phyloP scores from a whole-genome alignment of 2,329 filamentous ascomycete genomes.

The Eutypella sp. region DNA sequence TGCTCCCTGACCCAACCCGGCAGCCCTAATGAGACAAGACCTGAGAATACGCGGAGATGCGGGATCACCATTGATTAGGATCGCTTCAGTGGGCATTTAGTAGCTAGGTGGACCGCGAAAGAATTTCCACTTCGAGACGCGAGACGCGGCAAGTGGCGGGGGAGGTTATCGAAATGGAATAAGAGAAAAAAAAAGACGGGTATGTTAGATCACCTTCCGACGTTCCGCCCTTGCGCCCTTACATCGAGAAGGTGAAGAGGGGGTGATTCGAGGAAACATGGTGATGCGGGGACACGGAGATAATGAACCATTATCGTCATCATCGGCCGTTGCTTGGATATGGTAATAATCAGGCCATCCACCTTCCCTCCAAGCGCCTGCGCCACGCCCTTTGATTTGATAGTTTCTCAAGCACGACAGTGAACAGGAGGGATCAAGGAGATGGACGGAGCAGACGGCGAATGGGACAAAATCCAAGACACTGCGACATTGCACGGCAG shows the following conservation, averaged over 20 bases:
- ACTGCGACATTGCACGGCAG: constrained; percentile 16
- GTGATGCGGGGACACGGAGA: not conserved
- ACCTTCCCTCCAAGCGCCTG: not conserved
- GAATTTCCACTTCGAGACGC: not conserved
- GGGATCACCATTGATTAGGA: not conserved
- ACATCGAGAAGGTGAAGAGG: not conserved
- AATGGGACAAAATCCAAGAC: not conserved
- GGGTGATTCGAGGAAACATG: too few species aligned
- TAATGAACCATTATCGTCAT: not conserved
- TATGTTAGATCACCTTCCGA: not conserved
- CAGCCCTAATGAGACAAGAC: not conserved
- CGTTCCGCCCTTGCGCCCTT: not conserved
- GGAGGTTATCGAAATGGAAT: too few species aligned
- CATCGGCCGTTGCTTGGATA: not conserved
- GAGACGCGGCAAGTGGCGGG: too few species aligned
- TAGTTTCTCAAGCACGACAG: not conserved
- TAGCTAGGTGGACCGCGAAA: not conserved
- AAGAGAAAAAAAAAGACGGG: too few species aligned
- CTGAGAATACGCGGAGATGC: not conserved
- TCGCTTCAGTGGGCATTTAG: too few species aligned
- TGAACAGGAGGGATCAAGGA: not conserved
- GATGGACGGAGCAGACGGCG: not conserved
- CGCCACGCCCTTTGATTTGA: not conserved
- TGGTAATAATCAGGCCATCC: not conserved
- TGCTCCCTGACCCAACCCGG: not conserved